Evolutionary conservation across 192 early-diverging fungal species (phyloP), one percentile per base, ranked within the genome.

Genomic region (Gamsiella multidivaricata): DNA sequence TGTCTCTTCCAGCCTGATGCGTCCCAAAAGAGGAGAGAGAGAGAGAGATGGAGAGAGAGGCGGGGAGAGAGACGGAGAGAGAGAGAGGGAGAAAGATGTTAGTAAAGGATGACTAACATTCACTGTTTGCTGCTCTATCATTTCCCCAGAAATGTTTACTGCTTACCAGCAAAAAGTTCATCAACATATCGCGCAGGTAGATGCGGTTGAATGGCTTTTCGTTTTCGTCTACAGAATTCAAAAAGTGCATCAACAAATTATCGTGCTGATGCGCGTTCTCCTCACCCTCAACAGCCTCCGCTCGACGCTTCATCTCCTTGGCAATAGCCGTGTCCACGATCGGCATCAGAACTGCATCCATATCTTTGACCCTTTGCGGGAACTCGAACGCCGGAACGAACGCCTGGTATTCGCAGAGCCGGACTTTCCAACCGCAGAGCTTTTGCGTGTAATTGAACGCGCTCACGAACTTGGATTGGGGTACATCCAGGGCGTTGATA

Each of bases 1-100:
- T 85, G 17, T 85, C 84, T 15, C 74, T 54, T 31, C 83, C 80
- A 0, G 80, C 80, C 61, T 62, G 3, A 59, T 14, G 23, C 6
- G 36, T 5, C 18, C 23, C 18, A 10, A 42, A 58, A 26, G 1
- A 26, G 26, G n/a, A n/a, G n/a, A n/a, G n/a, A n/a, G n/a, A n/a
- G n/a, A n/a, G n/a, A n/a, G n/a, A n/a, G n/a, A n/a, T n/a, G n/a
- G n/a, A n/a, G n/a, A n/a, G n/a, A n/a, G n/a, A n/a, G n/a, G n/a
- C n/a, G n/a, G n/a, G n/a, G n/a, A n/a, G n/a, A n/a, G n/a, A n/a
- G n/a, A n/a, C n/a, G n/a, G n/a, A n/a, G n/a, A n/a, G n/a, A n/a
- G n/a, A n/a, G n/a, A n/a, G n/a, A n/a, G n/a, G n/a, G n/a, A n/a
- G n/a, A n/a, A n/a, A n/a, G n/a, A n/a, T n/a, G n/a, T n/a, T n/a